Base-by-base conservation (phyloP, 768 basidiomycete species). In the Calvatia gigantea region DNA sequence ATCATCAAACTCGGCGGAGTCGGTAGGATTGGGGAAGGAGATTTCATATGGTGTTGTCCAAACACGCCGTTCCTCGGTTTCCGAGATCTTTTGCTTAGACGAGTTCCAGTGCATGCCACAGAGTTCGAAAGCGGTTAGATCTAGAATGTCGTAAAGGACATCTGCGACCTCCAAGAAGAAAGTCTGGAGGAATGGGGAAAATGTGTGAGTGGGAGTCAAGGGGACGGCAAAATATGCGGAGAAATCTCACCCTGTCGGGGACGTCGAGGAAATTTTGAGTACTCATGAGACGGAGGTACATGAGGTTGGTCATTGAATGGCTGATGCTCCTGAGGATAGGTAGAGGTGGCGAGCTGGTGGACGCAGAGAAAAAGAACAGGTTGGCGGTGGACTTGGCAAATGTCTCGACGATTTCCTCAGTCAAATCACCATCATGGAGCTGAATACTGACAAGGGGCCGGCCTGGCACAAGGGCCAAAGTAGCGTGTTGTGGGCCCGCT, bases 91-190 rank as follows among this genome's bases (percentile, higher is more conserved):
- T 60, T 75, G 75, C 43, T 69, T 74, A n/a, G 77, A 75, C 4
- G 82, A 83, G 45, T 79, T 76, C 87, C 88, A 91, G 60, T 85
- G 86, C 70, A 90, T 82, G 31, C 89, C 89, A 44, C 80, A 85
- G 27, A 91, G 79, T 65, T 90, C 89, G 63, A 89, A 89, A 43
- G 81, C 79, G 58, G 78, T 72, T 32, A 91, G 77, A 52, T 80
- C 70, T n/a, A 80, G 71, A 58, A 91, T 78, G 6, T 77, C 76
- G n/a, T 77, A 73, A 58, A 91, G 75, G 4, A 58, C 61, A 15
- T 59, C 49, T 54, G 58, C 59, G 21, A 76, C 73, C 85, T 90
- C 63, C 15, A 53, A 55, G 61, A 57, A 63, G 49, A 59, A 60
- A 47, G 54, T 61, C 63, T 66, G 62, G 60, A 58, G 58, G 60